phyloP scores from a whole-genome alignment of 352 stramenopile species.

The Phytophthora ohioensis region DNA sequence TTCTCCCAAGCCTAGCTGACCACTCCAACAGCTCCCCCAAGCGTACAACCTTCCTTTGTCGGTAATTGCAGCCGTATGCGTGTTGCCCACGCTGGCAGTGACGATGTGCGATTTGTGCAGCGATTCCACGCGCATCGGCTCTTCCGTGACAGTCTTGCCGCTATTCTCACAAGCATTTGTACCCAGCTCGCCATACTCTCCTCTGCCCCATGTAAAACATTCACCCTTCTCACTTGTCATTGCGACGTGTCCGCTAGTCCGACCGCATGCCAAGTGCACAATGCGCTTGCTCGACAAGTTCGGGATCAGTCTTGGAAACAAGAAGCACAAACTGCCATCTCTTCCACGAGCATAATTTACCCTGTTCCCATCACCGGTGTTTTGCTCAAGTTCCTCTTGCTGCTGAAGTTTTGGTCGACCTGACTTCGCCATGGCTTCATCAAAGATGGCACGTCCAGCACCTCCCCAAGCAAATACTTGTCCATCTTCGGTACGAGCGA shows the following conservation, averaged over 20 bases:
- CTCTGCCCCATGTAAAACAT: slow-evolving; percentile 73
- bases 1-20: slow-evolving; percentile 72
- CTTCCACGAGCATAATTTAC: background rate
- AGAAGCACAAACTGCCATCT: slow-evolving; percentile 44
- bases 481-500: slow-evolving; percentile 82
- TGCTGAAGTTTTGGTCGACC: slow-evolving; percentile 10
- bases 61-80: slow-evolving; percentile 63
- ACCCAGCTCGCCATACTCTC: slow-evolving; percentile 70
- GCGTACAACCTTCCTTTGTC: slow-evolving; percentile 59
- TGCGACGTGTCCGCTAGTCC: slow-evolving; percentile 60
- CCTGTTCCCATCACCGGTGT: background rate
- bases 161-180: slow-evolving; percentile 30
- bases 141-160: slow-evolving; percentile 10
- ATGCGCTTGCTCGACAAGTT: slow-evolving; percentile 38
- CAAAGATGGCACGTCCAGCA: slow-evolving; percentile 53
- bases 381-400: slow-evolving; percentile 14
- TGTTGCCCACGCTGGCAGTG: slow-evolving; percentile 68
- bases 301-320: slow-evolving; percentile 55
- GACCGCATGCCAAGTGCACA: slow-evolving; percentile 49
- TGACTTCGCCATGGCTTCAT: slow-evolving; percentile 14
- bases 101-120: slow-evolving; percentile 27
- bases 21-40: slow-evolving; percentile 78
- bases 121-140: slow-evolving; percentile 13
- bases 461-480: slow-evolving; percentile 93
- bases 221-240: slow-evolving; percentile 37